phyloP scores from a whole-genome alignment of 345 rosid species.

The Kandelia obovata region DNA sequence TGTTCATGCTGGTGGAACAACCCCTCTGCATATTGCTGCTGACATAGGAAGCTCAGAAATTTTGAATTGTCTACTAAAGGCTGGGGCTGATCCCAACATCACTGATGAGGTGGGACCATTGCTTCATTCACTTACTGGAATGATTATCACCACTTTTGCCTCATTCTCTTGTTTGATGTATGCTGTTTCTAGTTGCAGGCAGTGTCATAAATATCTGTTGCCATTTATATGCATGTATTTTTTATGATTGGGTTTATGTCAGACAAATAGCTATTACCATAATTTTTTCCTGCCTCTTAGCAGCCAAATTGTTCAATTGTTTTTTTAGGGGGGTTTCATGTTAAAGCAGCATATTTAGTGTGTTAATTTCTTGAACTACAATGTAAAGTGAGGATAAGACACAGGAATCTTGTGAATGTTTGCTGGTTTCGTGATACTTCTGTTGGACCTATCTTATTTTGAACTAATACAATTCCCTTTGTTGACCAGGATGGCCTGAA shows the following conservation, averaged over 20 bases:
- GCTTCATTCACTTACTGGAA: slow-evolving; percentile 7
- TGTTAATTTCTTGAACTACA: neutral
- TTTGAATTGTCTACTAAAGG: slow-evolving; percentile 64
- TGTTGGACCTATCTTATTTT: neutral
- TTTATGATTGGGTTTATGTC: neutral
- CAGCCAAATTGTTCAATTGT: too few relatives aligned
- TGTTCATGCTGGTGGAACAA: slow-evolving; percentile 78
- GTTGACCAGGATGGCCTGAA: slow-evolving; percentile 68
- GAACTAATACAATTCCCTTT: slow-evolving; percentile 2
- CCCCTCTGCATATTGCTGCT: slow-evolving; percentile 90
- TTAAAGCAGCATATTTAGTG: too few relatives aligned
- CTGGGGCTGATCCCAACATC: slow-evolving; percentile 78
- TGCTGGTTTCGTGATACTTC: neutral
- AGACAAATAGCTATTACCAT: too few relatives aligned
- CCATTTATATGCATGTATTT: slow-evolving; percentile 1
- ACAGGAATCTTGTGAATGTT: neutral
- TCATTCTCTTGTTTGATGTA: neutral
- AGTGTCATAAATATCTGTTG: neutral
- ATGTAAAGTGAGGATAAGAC: neutral
- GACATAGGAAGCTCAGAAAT: slow-evolving; percentile 65
- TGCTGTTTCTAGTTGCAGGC: neutral
- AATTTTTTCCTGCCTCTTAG: neutral
- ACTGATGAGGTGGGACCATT: slow-evolving; percentile 55
- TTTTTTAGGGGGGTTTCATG: too few relatives aligned
- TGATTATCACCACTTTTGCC: neutral